phyloP scores from a whole-genome alignment of 2,329 filamentous ascomycete species.

The Metarhizium guizhouense region DNA sequence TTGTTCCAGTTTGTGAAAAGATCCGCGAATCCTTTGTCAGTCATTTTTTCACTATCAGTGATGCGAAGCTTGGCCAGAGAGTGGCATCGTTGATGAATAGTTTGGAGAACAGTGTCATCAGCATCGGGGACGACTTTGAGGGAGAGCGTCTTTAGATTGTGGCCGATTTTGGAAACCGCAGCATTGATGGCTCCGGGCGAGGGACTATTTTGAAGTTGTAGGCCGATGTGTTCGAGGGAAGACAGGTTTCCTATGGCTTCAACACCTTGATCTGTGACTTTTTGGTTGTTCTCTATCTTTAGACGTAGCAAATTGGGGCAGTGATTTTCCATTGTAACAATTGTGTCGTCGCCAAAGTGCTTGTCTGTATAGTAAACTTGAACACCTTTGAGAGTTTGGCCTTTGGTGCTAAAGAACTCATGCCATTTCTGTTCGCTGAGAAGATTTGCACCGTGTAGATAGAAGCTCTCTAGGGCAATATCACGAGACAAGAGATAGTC shows the following conservation, averaged over 20 bases:
- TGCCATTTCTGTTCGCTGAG: conserved; percentile 70
- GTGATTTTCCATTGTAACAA: conserved; percentile 50
- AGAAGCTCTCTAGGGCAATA: conserved; percentile 59
- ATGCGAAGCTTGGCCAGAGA: conserved; percentile 70
- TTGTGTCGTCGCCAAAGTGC: conserved; percentile 65
- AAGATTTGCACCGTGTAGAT: conserved; percentile 78
- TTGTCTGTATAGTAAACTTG: conserved; percentile 80
- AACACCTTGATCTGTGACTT: conserved; percentile 58
- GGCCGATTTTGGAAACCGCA: conserved; percentile 54
- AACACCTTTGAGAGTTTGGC: conserved; percentile 54
- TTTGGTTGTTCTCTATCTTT: conserved; percentile 75
- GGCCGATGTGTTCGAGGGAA: conserved; percentile 63
- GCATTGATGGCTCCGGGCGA: conserved; percentile 48
- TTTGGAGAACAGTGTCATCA: conserved; percentile 60
- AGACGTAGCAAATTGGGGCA: conserved; percentile 65
- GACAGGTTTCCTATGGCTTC: conserved; percentile 52
- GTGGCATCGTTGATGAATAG: conserved; percentile 62
- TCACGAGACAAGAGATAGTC: conserved; percentile 71
- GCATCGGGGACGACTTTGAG: conserved; percentile 58
- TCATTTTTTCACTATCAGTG: conserved; percentile 65
- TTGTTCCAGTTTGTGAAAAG: conserved; percentile 76
- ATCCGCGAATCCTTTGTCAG: conserved; percentile 61
- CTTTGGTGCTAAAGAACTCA: conserved; percentile 57
- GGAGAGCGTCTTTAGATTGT: conserved; percentile 66
- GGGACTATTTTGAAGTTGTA: conserved; percentile 54